Conservation (phyloP, 2,329 filamentous ascomycete species). For the Trichoderma atrobrunneum region DNA sequence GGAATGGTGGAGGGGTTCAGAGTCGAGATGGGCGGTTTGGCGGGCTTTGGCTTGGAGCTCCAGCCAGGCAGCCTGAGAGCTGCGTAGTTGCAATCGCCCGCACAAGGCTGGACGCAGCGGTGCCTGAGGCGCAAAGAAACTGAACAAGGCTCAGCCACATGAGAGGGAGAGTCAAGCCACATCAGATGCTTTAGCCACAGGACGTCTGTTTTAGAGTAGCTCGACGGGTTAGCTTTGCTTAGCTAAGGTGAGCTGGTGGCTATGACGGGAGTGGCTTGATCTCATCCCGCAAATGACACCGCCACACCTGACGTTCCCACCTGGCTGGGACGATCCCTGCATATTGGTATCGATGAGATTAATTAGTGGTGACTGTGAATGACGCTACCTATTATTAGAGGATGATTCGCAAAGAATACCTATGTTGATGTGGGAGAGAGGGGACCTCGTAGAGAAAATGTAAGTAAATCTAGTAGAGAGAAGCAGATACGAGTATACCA, state of each 20-base stretch:
- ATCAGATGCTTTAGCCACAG: background rate
- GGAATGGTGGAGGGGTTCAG: slow-evolving; percentile 13
- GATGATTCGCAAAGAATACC: background rate
- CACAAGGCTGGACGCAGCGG: slow-evolving; percentile 27
- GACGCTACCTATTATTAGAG: background rate
- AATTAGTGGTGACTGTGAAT: background rate
- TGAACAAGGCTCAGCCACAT: background rate
- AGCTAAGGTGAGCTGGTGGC: slow-evolving; percentile 1
- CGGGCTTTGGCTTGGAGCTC: slow-evolving; percentile 33
- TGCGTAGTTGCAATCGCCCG: slow-evolving; percentile 35
- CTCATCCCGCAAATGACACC: slow-evolving; percentile 5
- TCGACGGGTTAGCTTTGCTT: background rate
- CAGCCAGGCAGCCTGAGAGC: slow-evolving; percentile 44
- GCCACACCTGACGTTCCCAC: slow-evolving; percentile 10
- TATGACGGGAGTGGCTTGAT: slow-evolving; percentile 19
- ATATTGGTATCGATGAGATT: slow-evolving; percentile 2
- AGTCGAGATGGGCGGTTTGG: slow-evolving; percentile 16
- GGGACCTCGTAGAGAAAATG: background rate
- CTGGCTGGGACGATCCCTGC: slow-evolving; percentile 14
- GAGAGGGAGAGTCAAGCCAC: slow-evolving; percentile 14
- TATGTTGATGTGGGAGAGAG: background rate
- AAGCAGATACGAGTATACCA: background rate
- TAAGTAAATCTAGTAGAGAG: background rate
- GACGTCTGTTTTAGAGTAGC: background rate
- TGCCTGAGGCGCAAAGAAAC: slow-evolving; percentile 33